phyloP scores from a whole-genome alignment of 2,329 filamentous ascomycete genomes.

The Penicillium aurantiogriseum region DNA sequence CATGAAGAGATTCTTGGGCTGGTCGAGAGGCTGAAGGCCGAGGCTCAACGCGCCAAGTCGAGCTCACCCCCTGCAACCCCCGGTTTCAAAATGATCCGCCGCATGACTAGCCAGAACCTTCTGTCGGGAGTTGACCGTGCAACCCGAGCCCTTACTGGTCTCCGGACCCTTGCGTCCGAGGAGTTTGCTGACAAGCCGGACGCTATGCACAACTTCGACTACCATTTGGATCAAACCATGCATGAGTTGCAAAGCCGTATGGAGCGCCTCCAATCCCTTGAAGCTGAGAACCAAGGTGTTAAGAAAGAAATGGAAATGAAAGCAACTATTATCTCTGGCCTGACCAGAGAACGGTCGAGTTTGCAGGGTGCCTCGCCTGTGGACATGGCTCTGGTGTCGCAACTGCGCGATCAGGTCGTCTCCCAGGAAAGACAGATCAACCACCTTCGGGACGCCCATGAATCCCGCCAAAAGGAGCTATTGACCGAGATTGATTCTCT shows the following conservation, averaged over 20 bases:
- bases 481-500: constrained; percentile 68
- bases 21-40: constrained; percentile 86
- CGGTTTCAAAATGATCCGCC: constrained; percentile 66
- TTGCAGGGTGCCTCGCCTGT: constrained; percentile 76
- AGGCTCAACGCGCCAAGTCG: constrained; percentile 74
- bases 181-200: constrained; percentile 81
- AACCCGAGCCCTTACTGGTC: constrained; percentile 83
- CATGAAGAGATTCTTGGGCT: constrained; percentile 80
- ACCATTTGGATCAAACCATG: constrained; percentile 88
- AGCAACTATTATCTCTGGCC: constrained; percentile 89
- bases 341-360: constrained; percentile 89
- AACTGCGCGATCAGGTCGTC: constrained; percentile 82
- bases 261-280: constrained; percentile 85
- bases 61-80: constrained; percentile 51
- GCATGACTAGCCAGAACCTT: constrained; percentile 88
- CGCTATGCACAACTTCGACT: constrained; percentile 85
- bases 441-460: constrained; percentile 69
- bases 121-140: constrained; percentile 79
- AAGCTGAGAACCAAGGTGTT: constrained; percentile 75
- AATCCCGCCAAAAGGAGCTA: constrained; percentile 72
- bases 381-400: constrained; percentile 86
- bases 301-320: constrained; percentile 98
- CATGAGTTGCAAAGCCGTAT: constrained; percentile 84
- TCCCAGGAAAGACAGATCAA: constrained; percentile 80
- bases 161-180: constrained; percentile 83